Evolutionary conservation across 1,284 basidiomycete genomes (phyloP), one percentile per base, ranked within the genome.

Genomic region (Trametes pubescens): DNA sequence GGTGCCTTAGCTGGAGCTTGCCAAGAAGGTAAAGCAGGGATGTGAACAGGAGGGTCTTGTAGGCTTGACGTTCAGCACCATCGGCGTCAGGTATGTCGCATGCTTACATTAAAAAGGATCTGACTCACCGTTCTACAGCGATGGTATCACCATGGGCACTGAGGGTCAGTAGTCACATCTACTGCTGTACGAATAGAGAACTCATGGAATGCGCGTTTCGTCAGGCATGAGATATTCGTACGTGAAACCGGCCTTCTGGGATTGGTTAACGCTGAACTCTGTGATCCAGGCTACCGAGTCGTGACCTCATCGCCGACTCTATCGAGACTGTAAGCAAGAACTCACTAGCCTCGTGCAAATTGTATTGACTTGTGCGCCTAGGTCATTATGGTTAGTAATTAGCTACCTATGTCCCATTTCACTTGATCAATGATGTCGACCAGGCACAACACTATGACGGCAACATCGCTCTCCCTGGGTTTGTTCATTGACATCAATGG

Each of bases 221-320:
- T 58, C 56, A 93, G 91, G 91, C 65, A 93, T 92, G 91, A 82
- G 89, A 71, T 93, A 92, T 71, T 92, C 91, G 89, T 91, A 71
- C 70, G 88, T 77, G 1, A n/a, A 21, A n/a, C 53, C 51, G 5
- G 5, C 21, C 10, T 24, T 9, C 9, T 4, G 38, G 34, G 13
- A 24, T 18, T 46, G 9, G 16, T 13, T 51, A 6, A 29, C 22
- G 40, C 47, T 14, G 29, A 21, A 32, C 24, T 38, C 13, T 51
- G 22, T 26, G 4, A 52, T 72, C 66, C 74, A 95, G 93, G 51
- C 82, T 97, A 29, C 95, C 95, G 22, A 93, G 88, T 78, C 88
- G 95, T 61, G 95, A 97, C 74, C 76, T 97, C 58, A 97, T 97
- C 69, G 95, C 94, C 22, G 95, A 96, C 74, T 93, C 92, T 37